Evolutionary conservation across 495 filamentous ascomycete species (phyloP), one percentile per base, ranked within the genome.

Genomic region (Penicillium flavigenum): DNA sequence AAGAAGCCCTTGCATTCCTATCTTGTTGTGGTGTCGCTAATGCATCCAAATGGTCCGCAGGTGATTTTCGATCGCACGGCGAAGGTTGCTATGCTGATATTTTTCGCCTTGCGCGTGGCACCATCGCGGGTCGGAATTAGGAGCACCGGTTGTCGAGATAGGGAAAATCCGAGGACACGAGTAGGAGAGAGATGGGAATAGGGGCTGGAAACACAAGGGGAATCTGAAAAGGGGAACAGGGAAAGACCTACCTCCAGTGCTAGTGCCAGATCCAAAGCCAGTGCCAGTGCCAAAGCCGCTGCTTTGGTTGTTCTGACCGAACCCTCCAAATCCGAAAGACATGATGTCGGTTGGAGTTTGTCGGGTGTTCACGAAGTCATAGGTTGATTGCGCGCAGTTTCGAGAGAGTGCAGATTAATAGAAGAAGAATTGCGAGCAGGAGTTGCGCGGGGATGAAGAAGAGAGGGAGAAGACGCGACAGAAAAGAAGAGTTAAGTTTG

Each of bases 271-370:
- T 60, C 76, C 75, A 57, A 72, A 73, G 32, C 67, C 72, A 66
- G 72, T 65, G 61, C 68, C 68, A 22, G 69, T 59, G 43, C 77
- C 76, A 65, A 80, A 83, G 54, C 77, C 81, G 59, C 76, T 76
- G 52, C 76, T 79, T 58, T 80, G 75, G 67, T 82, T 79, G 64
- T 83, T 83, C 63, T 81, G 76, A 65, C 85, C 85, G 70, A 88
- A 88, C 64, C 81, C 82, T 70, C 76, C 78, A 58, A 70, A 70
- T 60, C 70, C 73, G 69, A 78, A 77, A 65, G 75, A 76, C 75
- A 79, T 80, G 54, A 64, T 72, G 66, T 63, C 67, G 63, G 54
- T 66, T 64, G 65, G 62, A 51, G 65, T 56, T 63, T 56, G 48
- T 63, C 51, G 48, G 62, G 63, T 51, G 48, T 56, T 69, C 69